Percentiles rank a stretch among this genome's conserved stretches.
Evolutionary conservation across 2,329 filamentous ascomycete species (phyloP).

Genomic region (Hymenotorrendiella dingleyae): DNA sequence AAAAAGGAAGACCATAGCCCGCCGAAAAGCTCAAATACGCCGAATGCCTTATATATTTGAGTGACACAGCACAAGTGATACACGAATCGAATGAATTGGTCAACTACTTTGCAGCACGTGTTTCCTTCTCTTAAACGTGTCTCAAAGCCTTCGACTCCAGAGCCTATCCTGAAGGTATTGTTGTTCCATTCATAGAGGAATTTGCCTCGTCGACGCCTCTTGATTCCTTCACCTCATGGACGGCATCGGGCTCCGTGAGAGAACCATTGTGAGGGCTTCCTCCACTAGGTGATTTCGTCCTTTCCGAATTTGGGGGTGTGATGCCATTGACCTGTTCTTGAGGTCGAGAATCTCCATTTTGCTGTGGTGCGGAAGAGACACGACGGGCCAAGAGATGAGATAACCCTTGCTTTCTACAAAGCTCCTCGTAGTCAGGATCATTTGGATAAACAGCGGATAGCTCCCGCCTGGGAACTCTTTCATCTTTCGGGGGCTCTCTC

Average conservation of each 20-base stretch:
- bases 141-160: no score
- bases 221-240: no score
- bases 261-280: constrained; percentile 19
- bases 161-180: no score
- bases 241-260: constrained; percentile 2
- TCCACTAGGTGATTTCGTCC: constrained; percentile 28
- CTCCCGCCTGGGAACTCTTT: constrained; percentile 47
- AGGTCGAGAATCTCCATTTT: constrained; percentile 4
- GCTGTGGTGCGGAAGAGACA: not conserved
- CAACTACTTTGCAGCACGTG: no score
- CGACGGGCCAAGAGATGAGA: constrained; percentile 40
- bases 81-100: no score
- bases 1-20: no score
- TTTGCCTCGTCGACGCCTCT: no score
- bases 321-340: constrained; percentile 24
- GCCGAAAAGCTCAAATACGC: no score
- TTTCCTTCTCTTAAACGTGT: no score
- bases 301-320: constrained; percentile 27
- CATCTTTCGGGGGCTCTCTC: constrained; percentile 45
- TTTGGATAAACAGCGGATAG: constrained; percentile 46
- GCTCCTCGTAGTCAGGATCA: constrained; percentile 50
- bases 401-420: constrained; percentile 53
- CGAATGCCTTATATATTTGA: no score
- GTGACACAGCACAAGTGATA: no score
- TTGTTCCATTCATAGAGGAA: no score